phyloP scores from a whole-genome alignment of 2,329 filamentous ascomycete species.

The Ophiosphaerella narmari region DNA sequence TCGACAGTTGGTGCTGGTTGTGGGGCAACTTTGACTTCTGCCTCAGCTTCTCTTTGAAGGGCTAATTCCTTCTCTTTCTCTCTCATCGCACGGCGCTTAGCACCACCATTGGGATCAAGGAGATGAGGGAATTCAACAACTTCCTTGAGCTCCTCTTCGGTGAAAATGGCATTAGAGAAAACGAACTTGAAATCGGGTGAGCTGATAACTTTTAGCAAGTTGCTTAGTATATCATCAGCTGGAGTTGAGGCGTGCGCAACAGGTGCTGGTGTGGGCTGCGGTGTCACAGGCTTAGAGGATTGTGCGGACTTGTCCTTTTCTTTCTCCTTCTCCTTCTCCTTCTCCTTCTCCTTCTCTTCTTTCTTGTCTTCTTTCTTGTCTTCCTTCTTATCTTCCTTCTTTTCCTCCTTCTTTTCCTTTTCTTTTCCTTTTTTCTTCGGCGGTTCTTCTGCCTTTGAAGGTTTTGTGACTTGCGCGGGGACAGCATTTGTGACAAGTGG shows the following conservation, averaged over 20 bases:
- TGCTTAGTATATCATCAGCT: conserved; percentile 34
- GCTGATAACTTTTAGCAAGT: conserved; percentile 48
- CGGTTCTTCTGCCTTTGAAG: conserved; percentile 35
- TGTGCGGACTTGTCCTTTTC: conserved; percentile 32
- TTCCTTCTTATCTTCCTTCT: conserved; percentile 24
- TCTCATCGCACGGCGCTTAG: conserved; percentile 74
- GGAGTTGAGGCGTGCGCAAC: conserved; percentile 21
- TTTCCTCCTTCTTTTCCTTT: conserved; percentile 26
- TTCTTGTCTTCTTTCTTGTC: conserved; percentile 29
- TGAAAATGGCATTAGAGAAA: conserved; percentile 51
- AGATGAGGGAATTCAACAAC: conserved; percentile 71
- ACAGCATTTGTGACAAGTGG: conserved; percentile 65
- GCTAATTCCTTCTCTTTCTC: conserved; percentile 67
- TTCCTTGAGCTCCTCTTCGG: conserved; percentile 56
- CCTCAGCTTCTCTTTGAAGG: conserved; percentile 56
- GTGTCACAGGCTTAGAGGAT: conserved; percentile 33
- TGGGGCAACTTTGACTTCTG: conserved; percentile 58
- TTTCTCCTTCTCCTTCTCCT: conserved; percentile 23
- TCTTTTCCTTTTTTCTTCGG: conserved; percentile 35
- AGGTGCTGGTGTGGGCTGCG: conserved; percentile 19
- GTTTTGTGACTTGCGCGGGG: conserved; percentile 41
- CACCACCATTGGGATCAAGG: conserved; percentile 81
- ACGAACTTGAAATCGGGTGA: conserved; percentile 57
- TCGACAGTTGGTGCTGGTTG: conserved; percentile 38
- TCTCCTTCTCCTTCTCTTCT: conserved; percentile 19